Percentiles rank a stretch among this genome's conserved stretches.
phyloP scores from a whole-genome alignment of 2,329 filamentous ascomycete genomes.

The Hypoxylon sp. region DNA sequence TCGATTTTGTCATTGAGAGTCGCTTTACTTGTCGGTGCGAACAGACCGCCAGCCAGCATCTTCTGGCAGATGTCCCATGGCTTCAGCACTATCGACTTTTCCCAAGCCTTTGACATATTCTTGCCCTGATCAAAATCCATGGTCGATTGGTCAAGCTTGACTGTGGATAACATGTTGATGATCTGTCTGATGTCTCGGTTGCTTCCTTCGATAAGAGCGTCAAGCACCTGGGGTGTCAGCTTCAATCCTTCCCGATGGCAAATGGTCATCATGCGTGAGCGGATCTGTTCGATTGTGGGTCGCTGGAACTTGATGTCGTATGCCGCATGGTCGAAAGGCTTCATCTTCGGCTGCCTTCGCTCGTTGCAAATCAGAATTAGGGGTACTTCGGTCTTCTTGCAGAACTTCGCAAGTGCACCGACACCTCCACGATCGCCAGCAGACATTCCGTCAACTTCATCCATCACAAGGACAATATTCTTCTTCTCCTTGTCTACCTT shows the following conservation, averaged over 20 bases:
- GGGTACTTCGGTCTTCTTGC: constrained; percentile 93
- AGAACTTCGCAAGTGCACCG: constrained; percentile 90
- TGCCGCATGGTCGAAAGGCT: constrained; percentile 88
- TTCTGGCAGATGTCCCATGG: constrained; percentile 98
- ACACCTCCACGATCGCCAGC: constrained; percentile 96
- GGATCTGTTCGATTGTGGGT: constrained; percentile 89
- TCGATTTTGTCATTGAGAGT: constrained; percentile 98
- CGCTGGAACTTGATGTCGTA: constrained; percentile 88
- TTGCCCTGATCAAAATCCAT: constrained; percentile 89
- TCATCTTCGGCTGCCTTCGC: constrained; percentile 93
- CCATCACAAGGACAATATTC: constrained; percentile 97
- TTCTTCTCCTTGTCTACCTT: constrained; percentile 83
- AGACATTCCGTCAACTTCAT: constrained; percentile 99
- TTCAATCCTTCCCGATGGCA: constrained; percentile 91
- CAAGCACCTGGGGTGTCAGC: constrained; percentile 82
- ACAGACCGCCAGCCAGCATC: constrained; percentile 87
- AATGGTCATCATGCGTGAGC: constrained; percentile 93
- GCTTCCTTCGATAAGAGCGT: constrained; percentile 93
- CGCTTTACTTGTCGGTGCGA: constrained; percentile 80
- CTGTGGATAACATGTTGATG: constrained; percentile 97
- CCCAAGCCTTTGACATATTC: constrained; percentile 96
- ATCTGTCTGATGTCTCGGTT: constrained; percentile 97
- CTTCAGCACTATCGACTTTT: constrained; percentile 96
- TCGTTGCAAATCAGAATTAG: constrained; percentile 99
- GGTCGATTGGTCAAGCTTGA: constrained; percentile 82